Conservation (phyloP, 1,284 basidiomycete species). For the Fistulina hepatica region DNA sequence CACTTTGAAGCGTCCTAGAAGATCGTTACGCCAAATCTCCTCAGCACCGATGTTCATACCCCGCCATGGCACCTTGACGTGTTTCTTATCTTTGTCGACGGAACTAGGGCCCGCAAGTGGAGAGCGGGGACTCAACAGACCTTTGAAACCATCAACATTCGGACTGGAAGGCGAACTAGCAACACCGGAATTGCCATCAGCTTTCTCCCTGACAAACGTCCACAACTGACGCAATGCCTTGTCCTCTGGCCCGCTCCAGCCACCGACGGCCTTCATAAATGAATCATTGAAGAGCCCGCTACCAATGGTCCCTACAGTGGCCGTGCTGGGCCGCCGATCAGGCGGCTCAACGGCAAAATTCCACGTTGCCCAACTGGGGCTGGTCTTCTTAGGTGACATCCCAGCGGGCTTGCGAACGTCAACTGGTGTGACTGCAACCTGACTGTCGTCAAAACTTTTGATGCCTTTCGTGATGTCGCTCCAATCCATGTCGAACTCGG, state of each 20-base stretch:
- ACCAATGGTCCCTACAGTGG: slow-evolving; percentile 30
- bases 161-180: slow-evolving; percentile 1
- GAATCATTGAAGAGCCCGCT: slow-evolving; percentile 40
- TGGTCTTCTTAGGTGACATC: slow-evolving; percentile 14
- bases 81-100: slow-evolving; percentile 16
- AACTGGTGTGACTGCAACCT: slow-evolving; percentile 10
- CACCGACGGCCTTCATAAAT: slow-evolving; percentile 41
- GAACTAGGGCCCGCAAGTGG: slow-evolving; percentile 16
- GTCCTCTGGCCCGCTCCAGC: slow-evolving; percentile 37
- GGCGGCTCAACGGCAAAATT: slow-evolving; percentile 13
- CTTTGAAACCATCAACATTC: slow-evolving; percentile 12
- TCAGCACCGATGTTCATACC: slow-evolving; percentile 42
- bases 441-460: slow-evolving; percentile 19
- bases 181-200: slow-evolving; percentile 25
- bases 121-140: not conserved
- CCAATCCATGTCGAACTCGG: slow-evolving; percentile 27
- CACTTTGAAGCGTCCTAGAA: slow-evolving; percentile 55
- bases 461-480: slow-evolving; percentile 21
- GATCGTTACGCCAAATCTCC: slow-evolving; percentile 59
- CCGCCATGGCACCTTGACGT: slow-evolving; percentile 14
- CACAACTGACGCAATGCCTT: slow-evolving; percentile 38
- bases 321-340: slow-evolving; percentile 37
- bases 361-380: slow-evolving; percentile 13
- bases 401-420: slow-evolving; percentile 2
- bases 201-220: slow-evolving; percentile 52